Percentiles rank a stretch among this genome's conserved stretches.
Conservation (phyloP, 2,329 filamentous ascomycete genomes). For the Phialophora tarda region DNA sequence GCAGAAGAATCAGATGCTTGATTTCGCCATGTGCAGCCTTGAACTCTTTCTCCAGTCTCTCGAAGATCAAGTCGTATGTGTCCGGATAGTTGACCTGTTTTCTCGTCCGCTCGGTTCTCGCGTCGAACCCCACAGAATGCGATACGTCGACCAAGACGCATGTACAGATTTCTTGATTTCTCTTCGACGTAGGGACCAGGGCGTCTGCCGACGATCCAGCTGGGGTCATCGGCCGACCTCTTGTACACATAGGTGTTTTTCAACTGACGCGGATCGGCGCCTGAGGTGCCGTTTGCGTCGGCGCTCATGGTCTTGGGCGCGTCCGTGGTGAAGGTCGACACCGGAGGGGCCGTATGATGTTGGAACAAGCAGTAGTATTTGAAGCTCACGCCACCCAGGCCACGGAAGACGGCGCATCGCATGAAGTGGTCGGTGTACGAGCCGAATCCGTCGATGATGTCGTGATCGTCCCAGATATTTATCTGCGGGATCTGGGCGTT, state of each 20-base stretch:
- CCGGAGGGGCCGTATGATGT: slow-evolving; percentile 80
- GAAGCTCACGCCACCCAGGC: slow-evolving; percentile 64
- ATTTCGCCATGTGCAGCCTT: slow-evolving; percentile 59
- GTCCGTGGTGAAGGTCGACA: slow-evolving; percentile 84
- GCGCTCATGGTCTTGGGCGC: slow-evolving; percentile 60
- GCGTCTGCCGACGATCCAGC: slow-evolving; percentile 77
- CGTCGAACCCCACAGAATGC: slow-evolving; percentile 66
- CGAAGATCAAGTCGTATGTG: slow-evolving; percentile 66
- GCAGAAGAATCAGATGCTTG: slow-evolving; percentile 66
- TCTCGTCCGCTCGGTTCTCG: slow-evolving; percentile 76
- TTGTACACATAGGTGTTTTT: slow-evolving; percentile 74
- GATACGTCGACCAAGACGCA: slow-evolving; percentile 68
- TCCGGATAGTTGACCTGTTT: slow-evolving; percentile 88
- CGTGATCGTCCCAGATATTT: slow-evolving; percentile 70
- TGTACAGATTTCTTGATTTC: slow-evolving; percentile 65
- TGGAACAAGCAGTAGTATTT: slow-evolving; percentile 72
- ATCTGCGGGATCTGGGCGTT: slow-evolving; percentile 68
- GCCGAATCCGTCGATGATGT: slow-evolving; percentile 71
- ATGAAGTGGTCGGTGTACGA: slow-evolving; percentile 69
- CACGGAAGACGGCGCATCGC: slow-evolving; percentile 68
- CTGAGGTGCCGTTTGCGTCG: slow-evolving; percentile 56
- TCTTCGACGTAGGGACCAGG: slow-evolving; percentile 72
- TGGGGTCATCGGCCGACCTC: slow-evolving; percentile 64
- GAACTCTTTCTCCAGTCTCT: slow-evolving; percentile 60
- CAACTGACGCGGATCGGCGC: slow-evolving; percentile 71